Conservation (phyloP, 106 monocot species). For the Chionographis japonica region DNA sequence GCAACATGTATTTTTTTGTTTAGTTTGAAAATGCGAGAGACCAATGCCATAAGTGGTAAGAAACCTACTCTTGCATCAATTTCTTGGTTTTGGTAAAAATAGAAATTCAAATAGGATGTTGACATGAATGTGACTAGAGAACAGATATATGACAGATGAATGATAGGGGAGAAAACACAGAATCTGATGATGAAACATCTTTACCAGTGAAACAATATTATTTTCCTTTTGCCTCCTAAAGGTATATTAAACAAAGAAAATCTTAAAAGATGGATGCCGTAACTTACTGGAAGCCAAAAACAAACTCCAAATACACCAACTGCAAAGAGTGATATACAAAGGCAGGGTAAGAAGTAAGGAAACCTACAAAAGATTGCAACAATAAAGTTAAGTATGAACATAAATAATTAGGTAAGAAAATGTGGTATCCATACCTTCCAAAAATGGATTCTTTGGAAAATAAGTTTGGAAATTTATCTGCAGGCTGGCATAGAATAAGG, state of each 20-base stretch:
- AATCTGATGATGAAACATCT: neutral
- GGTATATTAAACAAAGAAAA: no score
- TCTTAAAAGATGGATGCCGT: neutral
- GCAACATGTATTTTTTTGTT: no score
- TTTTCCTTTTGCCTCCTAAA: neutral
- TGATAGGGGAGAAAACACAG: no score
- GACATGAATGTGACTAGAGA: no score
- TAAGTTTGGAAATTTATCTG: constrained; percentile 65
- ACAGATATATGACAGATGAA: no score
- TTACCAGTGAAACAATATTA: neutral
- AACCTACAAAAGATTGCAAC: constrained; percentile 37
- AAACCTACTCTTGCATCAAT: no score
- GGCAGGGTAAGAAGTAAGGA: constrained; percentile 59
- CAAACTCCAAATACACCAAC: constrained; percentile 28
- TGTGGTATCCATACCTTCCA: constrained; percentile 39
- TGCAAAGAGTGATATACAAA: constrained; percentile 48
- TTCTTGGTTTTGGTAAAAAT: no score
- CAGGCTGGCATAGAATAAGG: constrained; percentile 52
- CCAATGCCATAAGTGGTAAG: no score
- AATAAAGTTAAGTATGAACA: neutral
- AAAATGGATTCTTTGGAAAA: constrained; percentile 62
- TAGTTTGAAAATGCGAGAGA: no score
- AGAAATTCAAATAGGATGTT: no score
- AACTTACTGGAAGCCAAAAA: constrained; percentile 48
- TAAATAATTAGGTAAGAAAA: neutral